phyloP scores from a whole-genome alignment of 164 flowering plant genomes.

The Nymphaea thermarum region DNA sequence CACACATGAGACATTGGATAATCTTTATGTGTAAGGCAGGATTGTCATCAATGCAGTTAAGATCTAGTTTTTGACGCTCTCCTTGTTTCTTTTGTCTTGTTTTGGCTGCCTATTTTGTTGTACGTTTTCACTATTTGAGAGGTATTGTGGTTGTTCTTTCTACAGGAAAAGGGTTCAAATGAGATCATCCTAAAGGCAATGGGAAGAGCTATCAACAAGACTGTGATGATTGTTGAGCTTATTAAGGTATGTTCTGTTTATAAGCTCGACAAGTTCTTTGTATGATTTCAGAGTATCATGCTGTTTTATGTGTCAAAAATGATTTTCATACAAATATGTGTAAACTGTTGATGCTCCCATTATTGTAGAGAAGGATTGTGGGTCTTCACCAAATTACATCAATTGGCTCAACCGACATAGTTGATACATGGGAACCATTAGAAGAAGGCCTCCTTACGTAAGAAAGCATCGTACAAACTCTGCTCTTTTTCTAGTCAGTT shows the following conservation, averaged over 20 bases:
- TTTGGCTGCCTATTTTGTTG: neutral
- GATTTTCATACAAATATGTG: neutral
- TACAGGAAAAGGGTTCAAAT: slow-evolving; percentile 43
- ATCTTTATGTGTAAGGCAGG: no score
- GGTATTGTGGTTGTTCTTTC: neutral
- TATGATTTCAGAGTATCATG: neutral
- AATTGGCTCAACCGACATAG: slow-evolving; percentile 57
- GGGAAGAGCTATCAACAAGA: slow-evolving; percentile 65
- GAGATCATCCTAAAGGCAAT: slow-evolving; percentile 55
- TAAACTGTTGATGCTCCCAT: neutral
- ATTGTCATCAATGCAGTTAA: no score
- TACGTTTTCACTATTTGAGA: neutral
- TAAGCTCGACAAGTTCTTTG: neutral
- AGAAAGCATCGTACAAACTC: slow-evolving; percentile 3
- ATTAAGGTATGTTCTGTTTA: slow-evolving; percentile 26
- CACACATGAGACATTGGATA: no score
- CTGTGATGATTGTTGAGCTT: slow-evolving; percentile 53
- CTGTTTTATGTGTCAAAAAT: neutral
- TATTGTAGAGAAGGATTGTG: slow-evolving; percentile 48
- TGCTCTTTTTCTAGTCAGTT: neutral
- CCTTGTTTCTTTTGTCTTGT: no score
- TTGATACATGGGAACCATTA: slow-evolving; percentile 58
- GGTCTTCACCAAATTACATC: slow-evolving; percentile 55
- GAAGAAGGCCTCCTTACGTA: slow-evolving; percentile 77
- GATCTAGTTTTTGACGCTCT: no score